These are phyloP conservation scores for Hyaloscypha variabilis DNA, from an alignment of 495 filamentous ascomycete species.

Conservation along the genomic window DNA sequence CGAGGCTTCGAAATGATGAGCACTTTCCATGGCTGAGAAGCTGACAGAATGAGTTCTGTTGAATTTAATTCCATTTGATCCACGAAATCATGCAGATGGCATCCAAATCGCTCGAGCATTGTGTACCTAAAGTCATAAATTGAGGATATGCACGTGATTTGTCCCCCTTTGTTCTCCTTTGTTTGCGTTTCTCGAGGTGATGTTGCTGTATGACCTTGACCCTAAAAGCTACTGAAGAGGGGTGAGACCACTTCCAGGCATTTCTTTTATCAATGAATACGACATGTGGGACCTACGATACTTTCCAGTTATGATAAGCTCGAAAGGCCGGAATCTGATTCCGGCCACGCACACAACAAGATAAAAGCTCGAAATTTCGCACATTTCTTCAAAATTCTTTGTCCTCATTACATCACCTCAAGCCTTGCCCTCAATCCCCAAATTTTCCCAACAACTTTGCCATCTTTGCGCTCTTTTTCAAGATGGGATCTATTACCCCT, in stretches of 20 bases:
- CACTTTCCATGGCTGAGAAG: not conserved
- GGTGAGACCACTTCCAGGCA: not conserved
- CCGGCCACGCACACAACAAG: conserved; percentile 29
- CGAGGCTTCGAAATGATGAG: not conserved
- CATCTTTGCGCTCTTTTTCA: conserved; percentile 15
- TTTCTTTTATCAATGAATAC: conserved; percentile 29
- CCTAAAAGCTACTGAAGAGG: not conserved
- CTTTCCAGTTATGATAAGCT: conserved; percentile 14
- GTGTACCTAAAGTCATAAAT: not conserved
- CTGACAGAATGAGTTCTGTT: no score
- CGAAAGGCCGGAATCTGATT: conserved; percentile 31
- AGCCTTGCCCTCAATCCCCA: not conserved
- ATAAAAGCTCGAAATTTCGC: conserved; percentile 28
- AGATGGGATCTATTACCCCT: conserved; percentile 31
- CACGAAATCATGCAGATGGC: not conserved
- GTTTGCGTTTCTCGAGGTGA: not conserved
- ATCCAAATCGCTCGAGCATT: not conserved
- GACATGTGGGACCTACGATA: conserved; percentile 21
- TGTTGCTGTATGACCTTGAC: not conserved
- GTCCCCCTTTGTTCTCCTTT: not conserved
- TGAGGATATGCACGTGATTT: not conserved
- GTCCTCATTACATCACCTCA: conserved; percentile 16
- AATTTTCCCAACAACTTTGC: not conserved
- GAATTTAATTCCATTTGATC: not conserved
- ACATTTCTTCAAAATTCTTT: conserved; percentile 19